Evolutionary conservation across 768 basidiomycete species (phyloP), one percentile per base, ranked within the genome.

Genomic region (Amyloporia xantha): DNA sequence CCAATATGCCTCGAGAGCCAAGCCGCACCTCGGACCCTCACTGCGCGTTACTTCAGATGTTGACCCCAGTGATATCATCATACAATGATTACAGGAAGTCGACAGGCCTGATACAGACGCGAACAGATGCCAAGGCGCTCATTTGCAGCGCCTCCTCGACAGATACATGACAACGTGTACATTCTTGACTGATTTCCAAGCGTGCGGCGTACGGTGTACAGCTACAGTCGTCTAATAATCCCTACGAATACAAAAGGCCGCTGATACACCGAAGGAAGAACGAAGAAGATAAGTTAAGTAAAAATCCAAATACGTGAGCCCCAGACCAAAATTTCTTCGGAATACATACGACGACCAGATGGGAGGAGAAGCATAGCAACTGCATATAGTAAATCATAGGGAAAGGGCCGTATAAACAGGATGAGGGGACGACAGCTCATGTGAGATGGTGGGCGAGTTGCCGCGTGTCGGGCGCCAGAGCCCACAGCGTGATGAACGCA

Each of bases 401-500:
- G 40, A 19, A 17, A 20, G 38, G 15, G 7, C 7, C 38, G 5
- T 39, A 6, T 13, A 13, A 13, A 7, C n/a, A n/a, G n/a, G n/a
- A n/a, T n/a, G n/a, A n/a, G n/a, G n/a, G n/a, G n/a, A n/a, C 15
- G 43, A 20, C 27, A 19, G 20, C 10, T 45, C 44, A 45, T 33
- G 28, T 30, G 44, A 28, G 25, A 17, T 47, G 27, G 49, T 59
- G 52, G 39, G 58, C 57, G 54, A 79, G 66, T 24, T 74, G 71
- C 47, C 77, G 68, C 48, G 72, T 66, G 53, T 75, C 76, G 28
- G 68, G 68, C 23, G 71, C 72, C 49, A 77, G 54, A 51, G 77
- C 61, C 54, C 71, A 79, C 25, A 81, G 65, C 17, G 80, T 73
- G 56, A 80, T 67, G 54, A 79, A 75, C 21, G 79, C 71, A 37